Base-by-base conservation (phyloP, 2,329 filamentous ascomycete species). In the Aspergillus ustus region DNA sequence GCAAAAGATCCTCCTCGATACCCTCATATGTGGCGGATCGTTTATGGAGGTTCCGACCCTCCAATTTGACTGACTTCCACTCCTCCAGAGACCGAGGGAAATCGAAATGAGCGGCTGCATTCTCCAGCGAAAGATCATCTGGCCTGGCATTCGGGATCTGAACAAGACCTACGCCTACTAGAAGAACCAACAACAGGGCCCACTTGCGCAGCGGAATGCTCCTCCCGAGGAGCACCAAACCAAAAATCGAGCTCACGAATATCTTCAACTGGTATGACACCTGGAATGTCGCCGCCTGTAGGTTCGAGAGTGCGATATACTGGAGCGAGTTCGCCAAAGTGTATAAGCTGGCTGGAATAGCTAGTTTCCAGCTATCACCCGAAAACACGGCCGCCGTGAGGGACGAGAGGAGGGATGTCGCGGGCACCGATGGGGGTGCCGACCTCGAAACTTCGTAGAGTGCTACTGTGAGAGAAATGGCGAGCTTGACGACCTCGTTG, bases 241-340 rank as follows among this genome's bases (percentile, higher is more conserved):
- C 95, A 77, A 97, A 96, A 31, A 97, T 77, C 2, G 95, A 93
- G 0, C 92, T 95, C 1, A 91, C 92, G 65, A 97, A 85, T 66
- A 98, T 95, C 85, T 97, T 97, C 61, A 98, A 83, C 78, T 99
- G 94, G 75, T 95, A 96, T 28, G 95, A 87, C 62, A 97, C 89
- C 77, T 97, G 93, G 73, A 97, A 98, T 57, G 94, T 93, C 4
- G 95, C 92, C 0, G 94, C 91, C 71, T 96, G 92, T 69, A 98
- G 78, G 68, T 98, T 97, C 63, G 91, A 92, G 11, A 97, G 87
- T 1, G 92, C 94, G 56, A 96, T 86, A 72, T 97, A 99, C 75
- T 97, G 92, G 57, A 98, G 80, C n/a, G 91, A 91, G 73, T 97
- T 98, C 71, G 97, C 92, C 29, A 97, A 75, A 0, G 94, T 97